These are phyloP conservation scores for Monilinia aucupariae DNA, from an alignment of 2,329 filamentous ascomycete species.

Conservation along the genomic window DNA sequence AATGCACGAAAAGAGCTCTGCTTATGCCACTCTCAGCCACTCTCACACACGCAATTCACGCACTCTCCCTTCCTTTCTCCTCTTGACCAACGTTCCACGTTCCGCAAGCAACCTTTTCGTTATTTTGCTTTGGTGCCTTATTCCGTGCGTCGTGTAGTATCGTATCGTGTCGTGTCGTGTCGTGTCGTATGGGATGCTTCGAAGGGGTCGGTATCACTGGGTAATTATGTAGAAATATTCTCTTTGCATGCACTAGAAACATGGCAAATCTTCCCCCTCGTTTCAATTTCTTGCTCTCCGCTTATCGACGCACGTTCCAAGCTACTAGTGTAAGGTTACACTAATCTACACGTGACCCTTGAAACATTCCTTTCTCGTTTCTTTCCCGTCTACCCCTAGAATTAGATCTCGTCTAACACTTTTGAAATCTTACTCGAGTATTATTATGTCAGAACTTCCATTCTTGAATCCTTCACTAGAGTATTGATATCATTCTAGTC, in stretches of 20 bases:
- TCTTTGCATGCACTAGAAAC: conserved; percentile 1
- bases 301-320: not conserved
- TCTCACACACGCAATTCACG: not conserved
- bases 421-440: not conserved
- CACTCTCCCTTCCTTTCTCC: conserved; percentile 10
- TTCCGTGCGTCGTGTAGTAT: not conserved
- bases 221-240: not conserved
- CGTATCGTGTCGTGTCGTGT: not conserved
- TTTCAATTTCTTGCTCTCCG: conserved; percentile 9
- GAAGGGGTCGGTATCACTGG: not conserved
- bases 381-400: not conserved
- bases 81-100: conserved; percentile 7
- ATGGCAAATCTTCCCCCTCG: conserved; percentile 11
- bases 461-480: not conserved
- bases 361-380: not conserved
- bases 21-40: not conserved
- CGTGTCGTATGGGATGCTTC: not conserved
- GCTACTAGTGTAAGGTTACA: not conserved
- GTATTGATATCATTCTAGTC: not conserved
- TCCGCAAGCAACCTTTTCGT: not conserved
- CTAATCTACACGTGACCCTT: too few relatives aligned
- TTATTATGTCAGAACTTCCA: not conserved
- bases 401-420: not conserved
- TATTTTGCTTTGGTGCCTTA: not conserved
- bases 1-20: not conserved